Evolutionary conservation across 2,329 filamentous ascomycete genomes (phyloP).

Genomic region (Colletotrichum neosansevieriae): DNA sequence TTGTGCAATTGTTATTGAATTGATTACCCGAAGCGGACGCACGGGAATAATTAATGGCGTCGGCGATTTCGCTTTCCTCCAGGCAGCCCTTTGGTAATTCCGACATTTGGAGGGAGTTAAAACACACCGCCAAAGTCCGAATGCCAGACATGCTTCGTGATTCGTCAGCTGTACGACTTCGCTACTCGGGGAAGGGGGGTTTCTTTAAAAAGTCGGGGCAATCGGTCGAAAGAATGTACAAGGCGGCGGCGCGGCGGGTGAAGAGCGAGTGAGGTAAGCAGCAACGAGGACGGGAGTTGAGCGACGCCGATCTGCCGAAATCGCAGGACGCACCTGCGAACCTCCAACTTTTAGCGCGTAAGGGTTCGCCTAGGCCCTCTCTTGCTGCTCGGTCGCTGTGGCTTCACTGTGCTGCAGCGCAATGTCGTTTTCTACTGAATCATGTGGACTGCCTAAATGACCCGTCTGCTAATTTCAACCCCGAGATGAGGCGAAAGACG

Average conservation of each 20-base stretch:
- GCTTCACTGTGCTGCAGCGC: slow-evolving; percentile 4
- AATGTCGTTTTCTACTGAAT: slow-evolving; percentile 26
- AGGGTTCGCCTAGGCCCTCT: background rate
- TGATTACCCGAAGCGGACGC: slow-evolving; percentile 12
- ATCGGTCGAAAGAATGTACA: background rate
- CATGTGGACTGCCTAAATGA: slow-evolving; percentile 37
- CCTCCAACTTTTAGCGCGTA: no score
- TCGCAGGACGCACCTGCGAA: slow-evolving; percentile 28
- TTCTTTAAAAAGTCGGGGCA: slow-evolving; percentile 26
- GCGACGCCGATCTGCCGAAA: slow-evolving; percentile 38
- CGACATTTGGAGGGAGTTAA: slow-evolving; percentile 21
- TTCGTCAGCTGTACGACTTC: slow-evolving; percentile 33
- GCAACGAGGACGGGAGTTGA: slow-evolving; percentile 27
- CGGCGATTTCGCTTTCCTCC: slow-evolving; percentile 28
- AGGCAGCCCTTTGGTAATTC: slow-evolving; percentile 36
- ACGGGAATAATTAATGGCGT: slow-evolving; percentile 22
- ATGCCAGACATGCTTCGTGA: slow-evolving; percentile 23
- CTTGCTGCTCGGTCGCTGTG: slow-evolving; percentile 13
- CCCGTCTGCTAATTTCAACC: slow-evolving; percentile 39
- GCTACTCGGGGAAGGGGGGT: slow-evolving; percentile 7
- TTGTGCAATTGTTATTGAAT: background rate
- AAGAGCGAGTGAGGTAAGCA: slow-evolving; percentile 38
- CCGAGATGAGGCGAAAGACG: slow-evolving; percentile 22
- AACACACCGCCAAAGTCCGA: slow-evolving; percentile 40
- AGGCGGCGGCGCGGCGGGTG: background rate